phyloP scores from a whole-genome alignment of 2,329 filamentous ascomycete species.

The Cordyceps farinosa region DNA sequence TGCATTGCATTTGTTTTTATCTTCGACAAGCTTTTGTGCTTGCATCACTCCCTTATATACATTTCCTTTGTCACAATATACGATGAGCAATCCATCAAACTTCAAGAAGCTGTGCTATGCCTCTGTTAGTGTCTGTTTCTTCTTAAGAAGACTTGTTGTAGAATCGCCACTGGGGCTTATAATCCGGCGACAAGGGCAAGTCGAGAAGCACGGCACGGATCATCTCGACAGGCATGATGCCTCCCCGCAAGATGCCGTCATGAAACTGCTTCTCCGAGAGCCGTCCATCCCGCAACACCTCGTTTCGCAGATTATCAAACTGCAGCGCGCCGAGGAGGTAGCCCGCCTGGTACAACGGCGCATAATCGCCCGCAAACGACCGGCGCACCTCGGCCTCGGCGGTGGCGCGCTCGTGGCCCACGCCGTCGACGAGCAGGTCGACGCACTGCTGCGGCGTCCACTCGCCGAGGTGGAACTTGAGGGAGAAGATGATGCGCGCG shows the following conservation, averaged over 20 bases:
- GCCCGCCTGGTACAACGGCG: conserved; percentile 56
- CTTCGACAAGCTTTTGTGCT: not conserved
- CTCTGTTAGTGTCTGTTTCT: not conserved
- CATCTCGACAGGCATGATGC: conserved; percentile 54
- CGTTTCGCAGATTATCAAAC: conserved; percentile 46
- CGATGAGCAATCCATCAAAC: not conserved
- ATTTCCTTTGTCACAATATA: conserved; percentile 2
- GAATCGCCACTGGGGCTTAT: conserved; percentile 49
- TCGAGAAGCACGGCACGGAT: conserved; percentile 46
- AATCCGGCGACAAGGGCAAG: conserved; percentile 39
- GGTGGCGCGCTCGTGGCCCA: conserved; percentile 56
- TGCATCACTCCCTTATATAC: not conserved
- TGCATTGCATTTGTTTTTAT: conserved; percentile 4
- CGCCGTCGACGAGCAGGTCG: conserved; percentile 52
- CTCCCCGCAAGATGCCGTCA: conserved; percentile 47
- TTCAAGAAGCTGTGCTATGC: not conserved
- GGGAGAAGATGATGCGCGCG: conserved; percentile 54
- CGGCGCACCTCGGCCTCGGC: conserved; percentile 59
- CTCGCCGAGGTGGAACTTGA: conserved; percentile 55
- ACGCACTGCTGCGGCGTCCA: conserved; percentile 53
- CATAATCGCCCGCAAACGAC: conserved; percentile 53
- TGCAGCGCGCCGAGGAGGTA: conserved; percentile 60
- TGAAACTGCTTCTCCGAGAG: conserved; percentile 54
- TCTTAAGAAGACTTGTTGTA: conserved; percentile 29
- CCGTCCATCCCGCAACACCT: conserved; percentile 38